Percentiles rank a stretch among this genome's conserved stretches.
These are phyloP conservation scores for Crithidia brevicula DNA, from an alignment of 208 protist genomes.

Conservation along the genomic window DNA sequence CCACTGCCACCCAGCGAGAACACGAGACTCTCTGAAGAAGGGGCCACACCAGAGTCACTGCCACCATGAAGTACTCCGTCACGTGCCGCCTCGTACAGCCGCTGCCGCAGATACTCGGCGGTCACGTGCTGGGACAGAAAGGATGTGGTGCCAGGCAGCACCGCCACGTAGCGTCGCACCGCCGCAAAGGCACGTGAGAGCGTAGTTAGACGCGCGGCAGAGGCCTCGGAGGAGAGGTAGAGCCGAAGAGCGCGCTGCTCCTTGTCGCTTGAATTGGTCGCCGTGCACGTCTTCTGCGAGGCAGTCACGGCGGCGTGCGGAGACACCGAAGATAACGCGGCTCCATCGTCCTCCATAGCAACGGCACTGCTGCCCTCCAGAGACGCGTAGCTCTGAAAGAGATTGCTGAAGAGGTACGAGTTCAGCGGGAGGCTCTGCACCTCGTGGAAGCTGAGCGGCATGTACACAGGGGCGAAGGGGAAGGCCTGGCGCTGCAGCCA, in stretches of 20 bases:
- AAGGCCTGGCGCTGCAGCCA: slow-evolving; percentile 77
- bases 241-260: slow-evolving; percentile 33
- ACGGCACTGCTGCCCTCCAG: slow-evolving; percentile 14
- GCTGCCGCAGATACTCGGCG: slow-evolving; percentile 72
- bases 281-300: not conserved
- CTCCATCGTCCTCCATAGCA: slow-evolving; percentile 12
- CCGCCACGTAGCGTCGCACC: slow-evolving; percentile 62
- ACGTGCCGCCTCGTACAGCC: slow-evolving; percentile 36
- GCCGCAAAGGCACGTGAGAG: slow-evolving; percentile 71
- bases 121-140: slow-evolving; percentile 72
- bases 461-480: slow-evolving; percentile 61
- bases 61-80: slow-evolving; percentile 1
- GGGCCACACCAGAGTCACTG: too few species aligned
- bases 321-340: too few species aligned
- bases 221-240: slow-evolving; percentile 59
- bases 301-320: not conserved
- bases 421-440: slow-evolving; percentile 62
- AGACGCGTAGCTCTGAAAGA: slow-evolving; percentile 43
- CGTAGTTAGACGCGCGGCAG: slow-evolving; percentile 63
- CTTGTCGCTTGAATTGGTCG: not conserved
- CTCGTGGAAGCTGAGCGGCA: slow-evolving; percentile 50
- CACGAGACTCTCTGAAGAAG: not conserved
- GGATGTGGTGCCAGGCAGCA: slow-evolving; percentile 28
- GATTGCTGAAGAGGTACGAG: slow-evolving; percentile 79
- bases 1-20: slow-evolving; percentile 1